These are phyloP conservation scores for Parachlorella kessleri DNA, from an alignment of 139 green algal genomes.

Conservation along the genomic window DNA sequence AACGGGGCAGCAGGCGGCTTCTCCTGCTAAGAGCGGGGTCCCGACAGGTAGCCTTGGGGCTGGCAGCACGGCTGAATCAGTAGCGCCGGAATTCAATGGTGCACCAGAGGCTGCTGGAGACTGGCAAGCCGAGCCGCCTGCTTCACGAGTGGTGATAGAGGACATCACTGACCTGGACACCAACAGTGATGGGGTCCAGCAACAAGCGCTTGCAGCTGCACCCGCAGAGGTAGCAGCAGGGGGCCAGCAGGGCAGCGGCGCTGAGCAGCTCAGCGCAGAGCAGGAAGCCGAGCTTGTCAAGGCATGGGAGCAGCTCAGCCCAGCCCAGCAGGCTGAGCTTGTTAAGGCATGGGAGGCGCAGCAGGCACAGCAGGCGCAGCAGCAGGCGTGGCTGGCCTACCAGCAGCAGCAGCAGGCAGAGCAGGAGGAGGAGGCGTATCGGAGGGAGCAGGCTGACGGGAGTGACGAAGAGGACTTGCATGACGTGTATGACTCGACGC, in stretches of 20 bases:
- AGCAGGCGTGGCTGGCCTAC: not conserved
- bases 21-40: too few relatives aligned
- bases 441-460: not conserved
- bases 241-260: not conserved
- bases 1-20: too few relatives aligned
- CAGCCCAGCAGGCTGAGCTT: not conserved
- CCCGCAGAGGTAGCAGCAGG: not conserved
- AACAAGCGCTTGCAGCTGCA: not conserved
- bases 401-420: not conserved
- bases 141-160: not conserved
- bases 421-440: not conserved
- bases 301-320: not conserved
- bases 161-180: not conserved
- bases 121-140: not conserved
- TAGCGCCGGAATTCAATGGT: too few relatives aligned
- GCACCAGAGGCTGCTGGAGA: too few relatives aligned
- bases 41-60: too few relatives aligned
- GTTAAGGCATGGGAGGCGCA: not conserved
- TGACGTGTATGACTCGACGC: constrained; percentile 32
- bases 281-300: not conserved
- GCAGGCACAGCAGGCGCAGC: not conserved
- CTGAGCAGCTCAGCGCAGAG: not conserved
- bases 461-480: constrained; percentile 16
- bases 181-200: not conserved
- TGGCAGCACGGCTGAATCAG: too few relatives aligned